phyloP scores from a whole-genome alignment of 106 monocot genomes.

The Acorus calamus region DNA sequence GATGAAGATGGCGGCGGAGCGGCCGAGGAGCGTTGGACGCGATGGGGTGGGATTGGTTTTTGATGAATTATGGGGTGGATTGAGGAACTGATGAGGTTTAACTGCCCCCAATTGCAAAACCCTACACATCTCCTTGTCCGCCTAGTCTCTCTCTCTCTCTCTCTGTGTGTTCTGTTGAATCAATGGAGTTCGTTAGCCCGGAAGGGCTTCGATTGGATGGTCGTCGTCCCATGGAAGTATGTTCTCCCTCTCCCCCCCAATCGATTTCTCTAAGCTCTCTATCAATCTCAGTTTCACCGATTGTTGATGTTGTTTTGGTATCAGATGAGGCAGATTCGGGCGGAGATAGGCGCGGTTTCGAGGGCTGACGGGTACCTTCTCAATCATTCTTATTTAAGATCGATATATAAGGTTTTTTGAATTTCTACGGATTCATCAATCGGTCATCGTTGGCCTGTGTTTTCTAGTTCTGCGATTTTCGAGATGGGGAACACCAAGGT shows the following conservation, averaged over 20 bases:
- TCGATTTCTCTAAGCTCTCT: neutral
- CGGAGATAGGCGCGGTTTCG: conserved; percentile 72
- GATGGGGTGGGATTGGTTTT: too few relatives aligned
- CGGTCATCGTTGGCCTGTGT: neutral
- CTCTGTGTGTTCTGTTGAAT: neutral
- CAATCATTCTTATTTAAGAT: neutral
- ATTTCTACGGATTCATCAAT: neutral
- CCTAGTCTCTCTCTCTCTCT: neutral
- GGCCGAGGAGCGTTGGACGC: too few relatives aligned
- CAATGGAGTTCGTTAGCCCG: conserved; percentile 81
- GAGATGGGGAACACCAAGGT: conserved; percentile 99
- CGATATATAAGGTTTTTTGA: neutral
- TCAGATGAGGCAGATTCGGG: conserved; percentile 86
- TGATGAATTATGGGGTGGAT: too few relatives aligned
- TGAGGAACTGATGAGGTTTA: too few relatives aligned
- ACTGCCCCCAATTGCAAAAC: too few relatives aligned
- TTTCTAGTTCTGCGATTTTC: conserved; percentile 68
- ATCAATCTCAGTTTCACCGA: neutral
- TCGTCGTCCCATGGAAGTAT: conserved; percentile 75
- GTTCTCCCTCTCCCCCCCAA: neutral
- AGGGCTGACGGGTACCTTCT: conserved; percentile 65
- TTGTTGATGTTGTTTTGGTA: conserved; percentile 3
- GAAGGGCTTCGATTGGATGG: conserved; percentile 82
- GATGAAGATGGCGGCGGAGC: too few relatives aligned
- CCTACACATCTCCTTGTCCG: too few relatives aligned